Evolutionary conservation across 2,329 filamentous ascomycete species (phyloP).

Genomic region (Sporothrix curviconia): DNA sequence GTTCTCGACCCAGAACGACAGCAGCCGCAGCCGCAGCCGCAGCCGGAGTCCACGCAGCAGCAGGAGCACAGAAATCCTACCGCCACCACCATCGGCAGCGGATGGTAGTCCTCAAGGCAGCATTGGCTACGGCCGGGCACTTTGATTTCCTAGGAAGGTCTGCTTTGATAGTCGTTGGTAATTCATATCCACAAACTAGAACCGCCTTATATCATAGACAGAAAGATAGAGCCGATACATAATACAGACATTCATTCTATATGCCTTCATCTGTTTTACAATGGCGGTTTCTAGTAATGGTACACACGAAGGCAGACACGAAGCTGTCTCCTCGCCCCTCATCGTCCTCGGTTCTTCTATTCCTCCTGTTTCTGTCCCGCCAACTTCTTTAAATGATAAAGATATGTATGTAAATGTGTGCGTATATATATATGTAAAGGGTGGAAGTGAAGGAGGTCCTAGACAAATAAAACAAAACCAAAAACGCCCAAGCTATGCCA

Average conservation of each 20-base stretch:
- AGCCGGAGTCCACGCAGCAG: neutral
- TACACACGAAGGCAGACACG: too few relatives aligned
- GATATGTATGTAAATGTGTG: neutral
- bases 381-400: too few relatives aligned
- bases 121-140: constrained; percentile 7
- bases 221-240: neutral
- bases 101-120: too few relatives aligned
- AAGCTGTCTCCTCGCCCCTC: too few relatives aligned
- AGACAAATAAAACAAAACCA: neutral
- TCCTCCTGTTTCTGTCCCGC: too few relatives aligned
- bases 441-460: neutral
- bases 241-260: neutral
- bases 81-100: neutral
- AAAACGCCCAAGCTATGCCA: constrained; percentile 47
- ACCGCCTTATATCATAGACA: neutral
- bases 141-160: too few relatives aligned
- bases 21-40: neutral
- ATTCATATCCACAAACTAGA: neutral
- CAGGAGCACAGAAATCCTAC: neutral
- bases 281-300: neutral
- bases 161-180: neutral
- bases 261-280: neutral
- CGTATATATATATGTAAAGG: neutral
- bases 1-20: neutral
- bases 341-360: too few relatives aligned